phyloP scores from a whole-genome alignment of 1,284 basidiomycete species.

The Ustilago cynodontis region DNA sequence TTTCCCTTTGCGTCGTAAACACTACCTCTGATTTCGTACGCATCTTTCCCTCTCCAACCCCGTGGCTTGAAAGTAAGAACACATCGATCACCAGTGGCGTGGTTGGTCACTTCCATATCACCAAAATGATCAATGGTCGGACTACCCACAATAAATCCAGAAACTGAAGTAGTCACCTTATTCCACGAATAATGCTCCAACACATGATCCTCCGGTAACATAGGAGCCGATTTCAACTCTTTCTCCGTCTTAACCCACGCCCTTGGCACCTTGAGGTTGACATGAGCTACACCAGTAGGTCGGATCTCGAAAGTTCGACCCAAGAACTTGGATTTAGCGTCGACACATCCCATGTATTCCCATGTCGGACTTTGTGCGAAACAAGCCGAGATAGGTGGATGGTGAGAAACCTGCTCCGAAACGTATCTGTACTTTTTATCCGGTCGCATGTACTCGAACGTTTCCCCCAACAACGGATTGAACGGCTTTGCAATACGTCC shows the following conservation, averaged over 20 bases:
- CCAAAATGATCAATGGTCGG: conserved; percentile 98
- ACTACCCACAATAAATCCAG: conserved; percentile 91
- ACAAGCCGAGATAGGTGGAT: conserved; percentile 97
- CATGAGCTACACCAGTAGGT: conserved; percentile 93
- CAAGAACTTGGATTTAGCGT: conserved; percentile 67
- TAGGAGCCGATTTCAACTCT: conserved; percentile 36
- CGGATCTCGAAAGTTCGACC: conserved; percentile 96
- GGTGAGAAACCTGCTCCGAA: conserved; percentile 95
- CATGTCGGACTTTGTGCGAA: conserved; percentile 84
- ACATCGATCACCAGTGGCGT: conserved; percentile 90
- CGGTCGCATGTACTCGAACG: conserved; percentile 90
- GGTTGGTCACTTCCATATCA: conserved; percentile 89
- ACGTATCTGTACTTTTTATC: conserved; percentile 86
- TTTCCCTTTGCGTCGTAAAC: conserved; percentile 80
- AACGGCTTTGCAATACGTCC: conserved; percentile 70
- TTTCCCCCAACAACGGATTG: conserved; percentile 77
- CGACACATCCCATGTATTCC: conserved; percentile 83
- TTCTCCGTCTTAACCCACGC: conserved; percentile 50
- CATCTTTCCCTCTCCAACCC: conserved; percentile 91
- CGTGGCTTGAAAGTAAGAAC: conserved; percentile 94
- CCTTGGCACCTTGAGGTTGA: conserved; percentile 78
- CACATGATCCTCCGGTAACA: conserved; percentile 30
- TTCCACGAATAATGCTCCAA: conserved; percentile 89
- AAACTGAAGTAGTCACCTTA: conserved; percentile 75
- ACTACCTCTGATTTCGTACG: conserved; percentile 89